Base-by-base conservation (phyloP, 2,329 filamentous ascomycete genomes). In the Monosporascus sp. region DNA sequence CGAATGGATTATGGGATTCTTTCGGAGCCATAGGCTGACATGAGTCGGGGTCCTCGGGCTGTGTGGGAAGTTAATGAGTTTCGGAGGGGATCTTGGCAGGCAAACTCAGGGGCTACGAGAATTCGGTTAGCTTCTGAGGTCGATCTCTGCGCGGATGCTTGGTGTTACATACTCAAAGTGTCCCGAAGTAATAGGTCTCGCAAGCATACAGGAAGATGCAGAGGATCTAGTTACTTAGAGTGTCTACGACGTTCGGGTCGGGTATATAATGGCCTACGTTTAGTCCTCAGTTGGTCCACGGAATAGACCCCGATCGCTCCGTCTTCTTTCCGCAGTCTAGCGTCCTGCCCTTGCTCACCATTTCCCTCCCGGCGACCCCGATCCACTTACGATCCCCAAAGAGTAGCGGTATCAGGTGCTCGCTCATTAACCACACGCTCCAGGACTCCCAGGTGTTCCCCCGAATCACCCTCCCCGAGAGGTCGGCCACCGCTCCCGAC, bases 1-100 rank as follows among this genome's bases (percentile, higher is more conserved):
- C 49, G 42, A 42, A 22, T 31, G 41, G 38, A 50, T 50, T 20
- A 25, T 50, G 49, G 39, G 31, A 2, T 50, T 50, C 22, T 46
- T 50, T 45, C 24, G 25, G 2, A 38, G n/a, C 6, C 42, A 50
- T 34, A 36, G 20, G n/a, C 22, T 44, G 36, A 7, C 20, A 37
- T 50, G 41, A 15, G 20, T 50, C 18, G 15, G 5, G 11, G 11
- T 5, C 11, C 11, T 11, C 31, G 9, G 9, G 31, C 11, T 34
- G 31, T 34, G 11, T 34, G 31, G 11, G 31, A 34, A 14, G 31
- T 1, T 34, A 14, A 34, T 14, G 31, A 34, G 9, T 11, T 11
- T 34, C 5, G 9, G 9, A 34, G 9, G 31, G 11, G 31, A 14
- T 14, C 31, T 34, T 34, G 31, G 31, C 31, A 34, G 31, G 31